Percentiles rank a stretch among this genome's conserved stretches.
Conservation (phyloP, 345 rosid genomes). For the Gynandropsis gynandra region DNA sequence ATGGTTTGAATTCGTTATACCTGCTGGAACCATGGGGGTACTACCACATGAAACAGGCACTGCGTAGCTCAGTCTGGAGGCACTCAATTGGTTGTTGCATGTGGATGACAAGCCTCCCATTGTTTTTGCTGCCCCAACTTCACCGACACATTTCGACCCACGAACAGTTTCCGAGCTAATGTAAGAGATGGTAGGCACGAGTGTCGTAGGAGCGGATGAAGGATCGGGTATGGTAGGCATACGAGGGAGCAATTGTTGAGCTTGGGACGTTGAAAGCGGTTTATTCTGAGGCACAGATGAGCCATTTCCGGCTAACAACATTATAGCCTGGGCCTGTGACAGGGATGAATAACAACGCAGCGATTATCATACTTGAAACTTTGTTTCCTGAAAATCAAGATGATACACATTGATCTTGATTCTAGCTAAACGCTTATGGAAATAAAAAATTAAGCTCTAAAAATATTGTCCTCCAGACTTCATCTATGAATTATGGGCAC, state of each 20-base stretch:
- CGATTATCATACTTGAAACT: not conserved
- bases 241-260: constrained; percentile 30
- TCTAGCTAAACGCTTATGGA: too few relatives aligned
- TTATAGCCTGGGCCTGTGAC: constrained; percentile 66
- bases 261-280: constrained; percentile 28
- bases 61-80: constrained; percentile 30
- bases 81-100: constrained; percentile 24
- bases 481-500: too few relatives aligned
- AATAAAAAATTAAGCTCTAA: too few relatives aligned
- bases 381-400: not conserved
- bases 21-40: constrained; percentile 37
- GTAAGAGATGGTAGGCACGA: constrained; percentile 41
- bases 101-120: constrained; percentile 29
- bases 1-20: constrained; percentile 28
- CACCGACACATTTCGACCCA: constrained; percentile 22
- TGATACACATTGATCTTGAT: not conserved
- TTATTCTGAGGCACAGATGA: constrained; percentile 29
- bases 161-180: constrained; percentile 35
- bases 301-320: constrained; percentile 69
- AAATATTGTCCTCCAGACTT: too few relatives aligned
- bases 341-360: constrained; percentile 22
- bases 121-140: constrained; percentile 23
- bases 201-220: constrained; percentile 33
- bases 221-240: constrained; percentile 31
- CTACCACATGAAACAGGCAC: constrained; percentile 16